phyloP scores from a whole-genome alignment of 2,329 filamentous ascomycete species.

The Pseudocercospora pini-densiflorae region DNA sequence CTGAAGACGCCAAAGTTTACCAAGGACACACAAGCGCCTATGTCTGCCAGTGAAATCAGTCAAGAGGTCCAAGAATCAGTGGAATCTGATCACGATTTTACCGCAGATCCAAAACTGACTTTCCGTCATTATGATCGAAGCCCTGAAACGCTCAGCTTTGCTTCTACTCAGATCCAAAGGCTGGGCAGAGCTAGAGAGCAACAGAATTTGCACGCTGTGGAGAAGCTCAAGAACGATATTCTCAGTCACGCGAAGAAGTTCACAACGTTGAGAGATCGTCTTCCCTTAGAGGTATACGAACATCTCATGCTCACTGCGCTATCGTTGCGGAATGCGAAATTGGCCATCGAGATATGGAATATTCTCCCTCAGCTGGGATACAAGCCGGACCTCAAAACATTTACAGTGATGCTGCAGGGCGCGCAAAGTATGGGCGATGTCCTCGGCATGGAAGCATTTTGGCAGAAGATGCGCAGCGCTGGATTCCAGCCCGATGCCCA shows the following conservation, averaged over 20 bases:
- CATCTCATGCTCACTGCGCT: slow-evolving; percentile 55
- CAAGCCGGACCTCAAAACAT: slow-evolving; percentile 66
- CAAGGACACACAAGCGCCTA: neutral
- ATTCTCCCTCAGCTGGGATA: slow-evolving; percentile 59
- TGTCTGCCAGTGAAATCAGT: neutral
- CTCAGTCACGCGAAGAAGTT: neutral
- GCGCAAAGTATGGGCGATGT: slow-evolving; percentile 65
- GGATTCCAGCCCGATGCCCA: slow-evolving; percentile 64
- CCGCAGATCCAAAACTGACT: neutral
- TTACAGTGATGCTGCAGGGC: slow-evolving; percentile 74
- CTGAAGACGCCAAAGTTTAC: neutral
- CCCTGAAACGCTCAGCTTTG: slow-evolving; percentile 18
- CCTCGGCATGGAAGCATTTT: slow-evolving; percentile 67
- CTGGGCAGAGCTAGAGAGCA: slow-evolving; percentile 18
- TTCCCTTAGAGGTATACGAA: slow-evolving; percentile 40
- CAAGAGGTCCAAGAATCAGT: neutral
- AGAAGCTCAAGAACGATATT: slow-evolving; percentile 2
- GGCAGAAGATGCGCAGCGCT: slow-evolving; percentile 64
- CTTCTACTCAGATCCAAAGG: slow-evolving; percentile 9
- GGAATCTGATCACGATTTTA: neutral
- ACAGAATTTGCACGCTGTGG: slow-evolving; percentile 9
- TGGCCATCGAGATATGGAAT: slow-evolving; percentile 62
- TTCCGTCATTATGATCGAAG: neutral
- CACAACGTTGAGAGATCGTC: neutral
- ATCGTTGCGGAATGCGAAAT: slow-evolving; percentile 45